Evolutionary conservation across 805 yeast genomes (phyloP).

Genomic region (Hanseniaspora valbyensis): DNA sequence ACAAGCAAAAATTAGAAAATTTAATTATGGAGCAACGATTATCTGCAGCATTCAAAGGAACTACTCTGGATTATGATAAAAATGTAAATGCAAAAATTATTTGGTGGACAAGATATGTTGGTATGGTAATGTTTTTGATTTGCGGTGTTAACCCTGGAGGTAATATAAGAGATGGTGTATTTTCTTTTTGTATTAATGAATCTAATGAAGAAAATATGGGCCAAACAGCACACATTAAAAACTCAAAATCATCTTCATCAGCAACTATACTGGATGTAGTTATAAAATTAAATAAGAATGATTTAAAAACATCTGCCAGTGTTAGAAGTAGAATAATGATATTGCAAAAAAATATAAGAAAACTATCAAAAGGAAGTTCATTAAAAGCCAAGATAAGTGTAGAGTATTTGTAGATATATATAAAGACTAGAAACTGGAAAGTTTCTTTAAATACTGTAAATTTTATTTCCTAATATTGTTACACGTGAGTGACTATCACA

Average conservation of each 20-base stretch:
- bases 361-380: conserved; percentile 39
- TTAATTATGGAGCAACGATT: conserved; percentile 30
- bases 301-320: conserved; percentile 47
- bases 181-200: conserved; percentile 34
- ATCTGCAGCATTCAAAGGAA: conserved; percentile 13
- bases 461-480: no score
- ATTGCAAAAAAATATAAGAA: conserved; percentile 50
- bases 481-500: no score
- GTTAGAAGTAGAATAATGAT: conserved; percentile 48
- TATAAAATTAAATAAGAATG: conserved; percentile 40
- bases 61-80: conserved; percentile 32
- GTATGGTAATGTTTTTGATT: conserved; percentile 62
- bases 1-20: conserved; percentile 38
- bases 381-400: conserved; percentile 45
- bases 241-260: conserved; percentile 25
- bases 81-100: conserved; percentile 38
- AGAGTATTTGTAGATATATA: conserved; percentile 29
- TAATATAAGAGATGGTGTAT: conserved; percentile 51
- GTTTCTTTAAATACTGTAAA: no score
- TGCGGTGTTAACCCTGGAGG: conserved; percentile 81
- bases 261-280: conserved; percentile 26
- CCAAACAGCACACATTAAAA: conserved; percentile 7
- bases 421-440: no score
- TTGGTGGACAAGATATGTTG: conserved; percentile 67
- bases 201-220: conserved; percentile 20